Evolutionary conservation across 257 asterid genomes (phyloP).

Genomic region (Forsythia viridissima): DNA sequence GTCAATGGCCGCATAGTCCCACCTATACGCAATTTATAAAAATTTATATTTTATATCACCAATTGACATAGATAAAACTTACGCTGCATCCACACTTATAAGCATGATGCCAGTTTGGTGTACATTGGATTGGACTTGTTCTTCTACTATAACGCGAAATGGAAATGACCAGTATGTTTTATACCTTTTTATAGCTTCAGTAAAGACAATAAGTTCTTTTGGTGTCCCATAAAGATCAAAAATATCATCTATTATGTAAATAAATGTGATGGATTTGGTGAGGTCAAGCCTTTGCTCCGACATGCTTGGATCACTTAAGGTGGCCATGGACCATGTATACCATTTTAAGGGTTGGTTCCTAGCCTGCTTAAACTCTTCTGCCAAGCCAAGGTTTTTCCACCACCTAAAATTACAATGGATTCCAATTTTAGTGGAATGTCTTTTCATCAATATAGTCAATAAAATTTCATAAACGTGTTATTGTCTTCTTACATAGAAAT

Average conservation of each 20-base stretch:
- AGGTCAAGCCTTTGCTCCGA: conserved; percentile 27
- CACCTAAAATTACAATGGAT: conserved; percentile 34
- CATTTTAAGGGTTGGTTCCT: conserved; percentile 41
- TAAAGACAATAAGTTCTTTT: conserved; percentile 25
- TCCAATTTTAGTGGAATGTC: background rate
- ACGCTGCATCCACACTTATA: too few relatives aligned
- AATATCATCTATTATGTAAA: conserved; percentile 29
- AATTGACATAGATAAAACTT: background rate
- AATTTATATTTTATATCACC: background rate
- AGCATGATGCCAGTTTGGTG: too few relatives aligned
- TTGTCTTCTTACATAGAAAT: background rate
- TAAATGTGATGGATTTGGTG: conserved; percentile 30
- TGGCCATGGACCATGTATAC: conserved; percentile 43
- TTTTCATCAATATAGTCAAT: background rate
- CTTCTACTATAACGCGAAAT: too few relatives aligned
- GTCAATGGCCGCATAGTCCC: conserved; percentile 35
- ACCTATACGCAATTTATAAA: conserved; percentile 14
- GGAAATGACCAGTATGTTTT: background rate
- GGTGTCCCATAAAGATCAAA: conserved; percentile 27
- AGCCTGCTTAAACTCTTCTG: conserved; percentile 31
- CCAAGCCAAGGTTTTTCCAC: conserved; percentile 45
- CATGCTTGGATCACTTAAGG: conserved; percentile 14
- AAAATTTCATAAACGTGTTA: background rate
- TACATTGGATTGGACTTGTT: too few relatives aligned
- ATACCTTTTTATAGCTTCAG: conserved; percentile 33